These are phyloP conservation scores for Zasmidium citrigriseum DNA, from an alignment of 2,329 filamentous ascomycete species.

Conservation along the genomic window DNA sequence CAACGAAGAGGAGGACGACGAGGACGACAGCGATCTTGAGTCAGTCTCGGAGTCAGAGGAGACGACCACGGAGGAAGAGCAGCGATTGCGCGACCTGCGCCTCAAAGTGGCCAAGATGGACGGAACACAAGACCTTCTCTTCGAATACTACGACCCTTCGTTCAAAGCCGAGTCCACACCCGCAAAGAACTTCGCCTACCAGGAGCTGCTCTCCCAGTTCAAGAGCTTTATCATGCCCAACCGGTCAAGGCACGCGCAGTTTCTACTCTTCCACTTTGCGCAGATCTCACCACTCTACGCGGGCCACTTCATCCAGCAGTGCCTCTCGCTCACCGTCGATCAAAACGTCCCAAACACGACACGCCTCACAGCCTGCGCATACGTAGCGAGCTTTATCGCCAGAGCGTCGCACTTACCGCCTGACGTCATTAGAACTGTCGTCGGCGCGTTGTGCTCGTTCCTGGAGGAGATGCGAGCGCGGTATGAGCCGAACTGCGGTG, in stretches of 20 bases:
- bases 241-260: conserved; percentile 90
- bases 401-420: conserved; percentile 79
- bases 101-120: conserved; percentile 90
- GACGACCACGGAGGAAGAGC: conserved; percentile 57
- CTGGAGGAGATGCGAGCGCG: conserved; percentile 72
- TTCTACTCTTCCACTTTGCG: conserved; percentile 92
- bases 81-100: conserved; percentile 69
- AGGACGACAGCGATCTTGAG: conserved; percentile 66
- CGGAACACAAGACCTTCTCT: conserved; percentile 82
- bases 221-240: conserved; percentile 84
- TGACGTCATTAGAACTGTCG: conserved; percentile 77
- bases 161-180: conserved; percentile 64
- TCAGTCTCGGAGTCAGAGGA: conserved; percentile 67
- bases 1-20: conserved; percentile 50
- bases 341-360: conserved; percentile 71
- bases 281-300: conserved; percentile 77
- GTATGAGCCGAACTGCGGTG: conserved; percentile 73
- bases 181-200: conserved; percentile 71
- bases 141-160: conserved; percentile 74
- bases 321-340: conserved; percentile 77
- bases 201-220: conserved; percentile 82
- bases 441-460: conserved; percentile 74
- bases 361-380: conserved; percentile 84
- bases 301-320: conserved; percentile 80
- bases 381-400: conserved; percentile 91